Base-by-base conservation (phyloP, 2,329 filamentous ascomycete species). In the Clonostachys sp. region DNA sequence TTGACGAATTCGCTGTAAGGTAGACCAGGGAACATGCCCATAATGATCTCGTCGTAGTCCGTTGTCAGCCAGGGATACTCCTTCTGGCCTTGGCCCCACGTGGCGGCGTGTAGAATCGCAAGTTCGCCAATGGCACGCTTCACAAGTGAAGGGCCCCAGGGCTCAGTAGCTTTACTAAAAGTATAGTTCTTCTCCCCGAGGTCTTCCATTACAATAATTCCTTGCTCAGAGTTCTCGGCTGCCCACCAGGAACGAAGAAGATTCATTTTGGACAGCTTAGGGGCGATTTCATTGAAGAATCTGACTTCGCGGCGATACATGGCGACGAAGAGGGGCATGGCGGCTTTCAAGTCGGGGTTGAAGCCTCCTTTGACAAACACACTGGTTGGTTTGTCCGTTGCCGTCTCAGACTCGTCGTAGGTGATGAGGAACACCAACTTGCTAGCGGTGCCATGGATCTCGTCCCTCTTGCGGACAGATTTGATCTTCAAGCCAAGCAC, bases 311-410 rank as follows among this genome's bases (percentile, higher is more conserved):
- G 63, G 52, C 60, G 60, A 3, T 56, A 59, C 34, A 65, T 55
- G 20, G 61, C 42, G 5, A 59, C 62, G 24, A 63, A 60, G 7
- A 61, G 46, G 18, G 53, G 58, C 3, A 63, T 52, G 24, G 24
- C 24, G 24, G 24, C 24, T 30, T 30, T 30, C 59, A 67, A 65
- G 12, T 50, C 52, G 6, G 62, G 63, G 45, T 67, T 61, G 49
- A 70, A 69, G 16, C 63, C 60, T 16, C 65, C 67, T 53, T 70
- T 70, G 47, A 70, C 50, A 39, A 64, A 70, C 42, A 70, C 46
- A 1, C 55, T 41, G n/a, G 44, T 38, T 3, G 30, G n/a, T 24
- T 42, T 49, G 9, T 30, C 24, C 10, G 24, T 10, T 30, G 24
- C 24, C 8, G 24, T 30, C 24, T 30, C 24, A 18, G 50, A 57